These are phyloP conservation scores for Cornus suecica DNA, from an alignment of 148 eudicot species.

Conservation along the genomic window DNA sequence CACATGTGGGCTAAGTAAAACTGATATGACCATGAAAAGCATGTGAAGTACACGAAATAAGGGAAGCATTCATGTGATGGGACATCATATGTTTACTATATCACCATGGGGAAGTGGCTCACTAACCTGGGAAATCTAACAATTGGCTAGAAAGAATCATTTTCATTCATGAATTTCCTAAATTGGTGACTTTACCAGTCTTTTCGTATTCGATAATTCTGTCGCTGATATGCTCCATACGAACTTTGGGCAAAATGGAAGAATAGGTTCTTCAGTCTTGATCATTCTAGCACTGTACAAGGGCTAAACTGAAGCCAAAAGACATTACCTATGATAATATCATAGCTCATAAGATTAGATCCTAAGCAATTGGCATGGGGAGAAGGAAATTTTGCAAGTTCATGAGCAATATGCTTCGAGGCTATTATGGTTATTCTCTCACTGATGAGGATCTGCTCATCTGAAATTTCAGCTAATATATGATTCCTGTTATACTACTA, in stretches of 20 bases:
- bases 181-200: background rate
- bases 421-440: background rate
- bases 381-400: background rate
- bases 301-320: too few relatives aligned
- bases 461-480: background rate
- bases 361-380: background rate
- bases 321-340: too few relatives aligned
- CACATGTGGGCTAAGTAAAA: background rate
- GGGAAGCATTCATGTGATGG: background rate
- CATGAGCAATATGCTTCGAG: background rate
- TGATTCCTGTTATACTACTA: background rate
- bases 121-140: background rate
- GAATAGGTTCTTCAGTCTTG: too few relatives aligned
- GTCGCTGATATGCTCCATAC: too few relatives aligned
- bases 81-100: background rate
- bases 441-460: background rate
- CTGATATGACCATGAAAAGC: background rate
- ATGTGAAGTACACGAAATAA: background rate
- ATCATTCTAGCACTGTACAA: too few relatives aligned
- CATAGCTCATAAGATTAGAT: too few relatives aligned
- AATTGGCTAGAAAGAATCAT: background rate
- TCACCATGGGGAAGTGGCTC: background rate
- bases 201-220: background rate
- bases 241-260: too few relatives aligned
- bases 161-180: background rate